Evolutionary conservation across 257 asterid genomes (phyloP), one percentile per base, ranked within the genome.

Genomic region (Anisodus acutangulus): DNA sequence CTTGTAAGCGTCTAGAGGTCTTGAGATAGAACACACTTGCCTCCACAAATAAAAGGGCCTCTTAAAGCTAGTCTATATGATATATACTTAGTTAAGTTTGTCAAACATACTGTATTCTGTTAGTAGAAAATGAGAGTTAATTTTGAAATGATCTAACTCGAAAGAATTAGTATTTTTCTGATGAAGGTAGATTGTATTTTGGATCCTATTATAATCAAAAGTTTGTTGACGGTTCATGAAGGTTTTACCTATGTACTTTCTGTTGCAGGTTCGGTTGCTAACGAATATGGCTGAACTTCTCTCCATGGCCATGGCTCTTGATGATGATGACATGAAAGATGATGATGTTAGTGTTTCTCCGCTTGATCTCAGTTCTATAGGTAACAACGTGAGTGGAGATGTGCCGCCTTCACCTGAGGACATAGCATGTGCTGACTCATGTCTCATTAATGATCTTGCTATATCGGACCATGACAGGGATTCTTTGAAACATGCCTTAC

Each of bases 381-480:
- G 79, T 49, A 43, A 51, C 68, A 81, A 85, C 78, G 89, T 62
- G 82, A 88, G 82, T 64, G 83, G 35, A 88, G 37, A 49, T 82
- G 88, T 70, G 76, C 80, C 53, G 76, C 80, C 53, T 82, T 85
- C 91, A 47, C 89, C 88, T 3, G 93, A 94, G 88, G 98, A 95
- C 88, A 53, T 89, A 74, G 94, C 91, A 37, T 95, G 98, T 97
- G 98, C 88, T 2, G 91, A 90, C 83, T 95, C 97, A 78, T 93
- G 97, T 84, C 87, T 95, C 79, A 87, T 74, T 84, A 83, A 84
- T 83, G 97, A 92, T 82, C 88, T 89, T 2, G 89, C 88, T 76
- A 31, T 81, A 79, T 85, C 84, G 11, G 90, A 85, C 35, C 68
- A 45, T 13, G 89, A 85, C 85, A 92, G 94, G 94, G 55, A 85